Base-by-base conservation (phyloP, 495 filamentous ascomycete species). In the Cryomyces minteri region DNA sequence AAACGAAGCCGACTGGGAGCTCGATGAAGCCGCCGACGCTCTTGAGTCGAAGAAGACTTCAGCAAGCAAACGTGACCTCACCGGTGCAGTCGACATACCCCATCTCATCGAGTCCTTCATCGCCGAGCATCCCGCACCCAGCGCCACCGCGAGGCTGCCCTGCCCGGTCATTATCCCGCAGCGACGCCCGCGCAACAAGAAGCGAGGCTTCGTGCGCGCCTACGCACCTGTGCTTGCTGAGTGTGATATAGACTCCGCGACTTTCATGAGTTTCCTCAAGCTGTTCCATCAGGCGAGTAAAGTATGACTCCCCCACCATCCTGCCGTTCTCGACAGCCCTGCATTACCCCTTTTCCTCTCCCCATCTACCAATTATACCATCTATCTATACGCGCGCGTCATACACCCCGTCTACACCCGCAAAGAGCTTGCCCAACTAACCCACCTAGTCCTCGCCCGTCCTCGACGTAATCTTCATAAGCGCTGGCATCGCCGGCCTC, bases 211-310 rank as follows among this genome's bases (percentile, higher is more conserved):
- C 40, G 51, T 69, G 43, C 45, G 61, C 41, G 61, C 70, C 2
- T 77, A 77, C 58, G 67, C 73, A 0, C 73, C 72, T 0, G 58
- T 64, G 1, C 61, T 77, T 0, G 59, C 56, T 1, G 62, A 69
- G 5, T 67, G 60, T 37, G 71, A 66, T 0, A 67, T 79, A 50
- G 63, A 69, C 48, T 62, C 75, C 45, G 44, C 45, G 14, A 68
- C 63, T 11, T 79, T 73, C 48, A 46, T 77, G 3, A 60, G 69
- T n/a, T 77, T 79, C 46, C 52, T 77, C 8, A 60, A 67, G 53
- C 66, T 59, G 5, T 62, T 68, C 34, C 61, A 73, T 39, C 59
- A 63, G 41, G 58, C 66, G 1, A 64, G 61, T 44, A 56, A 61
- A 39, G 64, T 52, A 6, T 49, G 50, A 3, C 2, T 25, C 18